phyloP scores from a whole-genome alignment of 2,329 filamentous ascomycete genomes.

The Myriosclerotinia scirpicola region DNA sequence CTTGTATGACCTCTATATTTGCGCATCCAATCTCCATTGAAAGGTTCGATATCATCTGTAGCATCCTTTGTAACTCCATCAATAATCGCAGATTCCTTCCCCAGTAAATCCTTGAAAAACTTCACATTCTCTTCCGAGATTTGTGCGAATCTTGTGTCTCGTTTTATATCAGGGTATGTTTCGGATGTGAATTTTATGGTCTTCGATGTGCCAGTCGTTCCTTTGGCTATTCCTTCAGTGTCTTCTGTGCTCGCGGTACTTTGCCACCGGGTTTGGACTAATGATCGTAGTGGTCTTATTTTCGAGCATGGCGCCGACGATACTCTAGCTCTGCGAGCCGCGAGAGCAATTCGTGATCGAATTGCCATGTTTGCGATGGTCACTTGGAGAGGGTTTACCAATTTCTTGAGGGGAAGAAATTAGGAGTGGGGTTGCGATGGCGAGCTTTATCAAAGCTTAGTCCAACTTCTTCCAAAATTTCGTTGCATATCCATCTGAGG shows the following conservation, averaged over 20 bases:
- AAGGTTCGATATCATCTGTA: constrained; percentile 79
- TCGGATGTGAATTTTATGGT: constrained; percentile 77
- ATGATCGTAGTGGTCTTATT: constrained; percentile 28
- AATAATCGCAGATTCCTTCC: constrained; percentile 74
- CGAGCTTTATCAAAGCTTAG: constrained; percentile 16
- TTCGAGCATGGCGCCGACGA: constrained; percentile 24
- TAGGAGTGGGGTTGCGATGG: constrained; percentile 15
- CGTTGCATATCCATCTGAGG: constrained; percentile 13
- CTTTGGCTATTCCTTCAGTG: constrained; percentile 35
- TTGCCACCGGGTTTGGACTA: constrained; percentile 36
- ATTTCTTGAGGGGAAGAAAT: constrained; percentile 17
- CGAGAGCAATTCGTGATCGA: constrained; percentile 34
- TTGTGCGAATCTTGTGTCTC: constrained; percentile 72
- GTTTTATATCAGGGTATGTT: constrained; percentile 78
- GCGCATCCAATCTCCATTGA: constrained; percentile 98
- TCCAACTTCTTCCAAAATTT: not conserved
- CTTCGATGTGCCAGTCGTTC: constrained; percentile 41
- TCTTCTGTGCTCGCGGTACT: constrained; percentile 39
- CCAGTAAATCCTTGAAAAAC: constrained; percentile 79
- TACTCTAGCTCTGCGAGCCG: constrained; percentile 35
- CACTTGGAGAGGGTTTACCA: constrained; percentile 19
- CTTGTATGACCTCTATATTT: constrained; percentile 92
- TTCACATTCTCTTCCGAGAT: constrained; percentile 78
- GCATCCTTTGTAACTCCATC: constrained; percentile 77
- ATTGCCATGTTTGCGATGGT: constrained; percentile 33